Conservation (phyloP, 768 basidiomycete genomes). For the Russula emetica region DNA sequence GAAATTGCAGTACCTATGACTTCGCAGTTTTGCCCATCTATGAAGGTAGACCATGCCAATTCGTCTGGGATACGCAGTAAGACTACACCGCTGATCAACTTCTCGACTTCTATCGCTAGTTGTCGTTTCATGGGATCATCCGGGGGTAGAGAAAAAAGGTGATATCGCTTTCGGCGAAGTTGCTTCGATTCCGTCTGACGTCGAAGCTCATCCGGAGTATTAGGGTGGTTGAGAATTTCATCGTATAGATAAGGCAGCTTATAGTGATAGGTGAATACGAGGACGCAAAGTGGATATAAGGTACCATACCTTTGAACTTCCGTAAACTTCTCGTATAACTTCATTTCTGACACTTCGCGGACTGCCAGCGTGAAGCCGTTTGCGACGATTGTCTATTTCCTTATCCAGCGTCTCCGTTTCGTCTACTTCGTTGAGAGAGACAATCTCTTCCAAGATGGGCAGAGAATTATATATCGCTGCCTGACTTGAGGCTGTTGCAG, state of each 20-base stretch:
- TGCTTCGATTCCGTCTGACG: constrained; percentile 71
- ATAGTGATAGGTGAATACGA: constrained; percentile 5
- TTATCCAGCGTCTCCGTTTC: constrained; percentile 55
- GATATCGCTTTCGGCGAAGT: constrained; percentile 56
- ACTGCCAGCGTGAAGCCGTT: constrained; percentile 63
- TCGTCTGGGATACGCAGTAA: constrained; percentile 74
- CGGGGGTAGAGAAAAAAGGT: constrained; percentile 57
- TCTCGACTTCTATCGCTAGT: constrained; percentile 61
- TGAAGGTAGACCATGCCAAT: constrained; percentile 71
- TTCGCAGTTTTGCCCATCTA: constrained; percentile 71
- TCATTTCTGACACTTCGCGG: constrained; percentile 57
- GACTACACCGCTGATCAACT: constrained; percentile 69
- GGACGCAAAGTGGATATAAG: constrained; percentile 12
- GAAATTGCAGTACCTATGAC: constrained; percentile 50
- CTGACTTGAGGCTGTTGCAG: constrained; percentile 56
- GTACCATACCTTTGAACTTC: constrained; percentile 59
- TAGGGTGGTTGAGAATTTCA: constrained; percentile 77
- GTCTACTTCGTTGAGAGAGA: constrained; percentile 55
- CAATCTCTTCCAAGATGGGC: constrained; percentile 66
- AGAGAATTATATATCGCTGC: constrained; percentile 65
- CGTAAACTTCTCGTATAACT: constrained; percentile 62
- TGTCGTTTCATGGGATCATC: constrained; percentile 39
- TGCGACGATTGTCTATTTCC: constrained; percentile 75
- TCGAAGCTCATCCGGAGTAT: constrained; percentile 76
- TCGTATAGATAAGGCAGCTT: constrained; percentile 71